Conservation (phyloP, 768 basidiomycete species). For the Tulasnella sp. region DNA sequence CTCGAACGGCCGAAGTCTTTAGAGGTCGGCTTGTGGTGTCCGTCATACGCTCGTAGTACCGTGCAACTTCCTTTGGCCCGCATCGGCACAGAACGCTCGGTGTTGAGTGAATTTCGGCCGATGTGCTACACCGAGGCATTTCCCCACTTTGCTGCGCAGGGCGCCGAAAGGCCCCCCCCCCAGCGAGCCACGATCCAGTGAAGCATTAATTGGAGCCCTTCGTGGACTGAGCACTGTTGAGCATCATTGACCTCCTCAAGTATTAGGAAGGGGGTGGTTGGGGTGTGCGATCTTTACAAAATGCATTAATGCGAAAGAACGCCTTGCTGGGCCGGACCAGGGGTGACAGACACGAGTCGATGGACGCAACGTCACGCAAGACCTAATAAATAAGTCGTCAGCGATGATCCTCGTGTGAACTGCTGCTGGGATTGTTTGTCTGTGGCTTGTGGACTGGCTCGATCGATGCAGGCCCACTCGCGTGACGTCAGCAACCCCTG, state of each 20-base stretch:
- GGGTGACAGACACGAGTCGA: too few species aligned
- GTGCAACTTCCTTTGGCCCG: background rate
- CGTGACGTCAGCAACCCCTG: slow-evolving; percentile 10
- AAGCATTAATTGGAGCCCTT: too few species aligned
- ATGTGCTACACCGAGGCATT: background rate
- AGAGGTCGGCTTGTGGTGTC: background rate
- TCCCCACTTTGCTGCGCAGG: too few species aligned
- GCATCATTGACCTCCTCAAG: too few species aligned
- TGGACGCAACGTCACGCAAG: too few species aligned
- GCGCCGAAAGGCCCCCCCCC: too few species aligned
- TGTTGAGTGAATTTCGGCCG: background rate
- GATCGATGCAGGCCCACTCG: background rate
- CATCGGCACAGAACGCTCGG: background rate
- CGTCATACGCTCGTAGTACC: background rate
- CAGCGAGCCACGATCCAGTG: too few species aligned
- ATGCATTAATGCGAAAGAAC: too few species aligned
- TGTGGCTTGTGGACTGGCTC: background rate
- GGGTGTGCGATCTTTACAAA: too few species aligned
- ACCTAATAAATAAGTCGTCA: background rate
- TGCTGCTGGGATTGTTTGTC: background rate
- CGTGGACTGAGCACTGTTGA: too few species aligned
- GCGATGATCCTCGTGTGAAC: background rate
- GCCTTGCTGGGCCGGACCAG: too few species aligned
- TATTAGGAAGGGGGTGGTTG: too few species aligned
- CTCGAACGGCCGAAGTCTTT: background rate